Base-by-base conservation (phyloP, 495 filamentous ascomycete genomes). In the Neurospora cerealis region DNA sequence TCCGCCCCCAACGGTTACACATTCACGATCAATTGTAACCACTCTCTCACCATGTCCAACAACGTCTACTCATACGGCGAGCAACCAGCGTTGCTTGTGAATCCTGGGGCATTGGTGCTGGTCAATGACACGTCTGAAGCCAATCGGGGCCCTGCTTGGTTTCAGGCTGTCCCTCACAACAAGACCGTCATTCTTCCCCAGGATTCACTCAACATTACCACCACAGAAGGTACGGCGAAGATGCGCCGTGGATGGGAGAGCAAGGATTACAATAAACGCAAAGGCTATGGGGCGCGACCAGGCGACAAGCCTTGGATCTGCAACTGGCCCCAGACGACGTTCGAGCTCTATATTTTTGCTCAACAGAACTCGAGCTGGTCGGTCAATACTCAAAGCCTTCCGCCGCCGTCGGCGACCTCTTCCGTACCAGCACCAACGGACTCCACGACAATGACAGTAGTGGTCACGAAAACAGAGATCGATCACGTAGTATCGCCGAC, bases 271-370 rank as follows among this genome's bases (percentile, higher is more conserved):
- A 21, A 60, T 21, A 84, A 81, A 41, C 82, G 86, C 46, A 90
- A 87, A 73, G 77, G 86, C 21, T 76, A 85, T 46, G 54, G 6
- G 15, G 88, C 89, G 4, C 76, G 86, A 70, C 81, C 84, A 3
- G 89, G 90, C 0, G 91, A 95, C 42, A 89, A 87, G 70, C 91
- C 93, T 2, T 98, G 94, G 94, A 90, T 93, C 76, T 98, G 95
- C 80, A 91, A 87, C 78, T 98, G 93, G 93, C 94, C 95, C 74
- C 85, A 88, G 6, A 97, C 94, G 0, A 85, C 89, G 66, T 83
- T 98, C 69, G 93, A 97, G 75, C 85, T 91, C 21, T 96, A 94
- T 79, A 89, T 98, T 73, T 98, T 95, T 79, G 84, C 91, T 72
- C 87, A 88, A 69, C 86, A 91, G 75, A 89, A 86, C 74, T 83